Evolutionary conservation across 108 stramenopile genomes (phyloP).

Genomic region (Heterococcus sp.): DNA sequence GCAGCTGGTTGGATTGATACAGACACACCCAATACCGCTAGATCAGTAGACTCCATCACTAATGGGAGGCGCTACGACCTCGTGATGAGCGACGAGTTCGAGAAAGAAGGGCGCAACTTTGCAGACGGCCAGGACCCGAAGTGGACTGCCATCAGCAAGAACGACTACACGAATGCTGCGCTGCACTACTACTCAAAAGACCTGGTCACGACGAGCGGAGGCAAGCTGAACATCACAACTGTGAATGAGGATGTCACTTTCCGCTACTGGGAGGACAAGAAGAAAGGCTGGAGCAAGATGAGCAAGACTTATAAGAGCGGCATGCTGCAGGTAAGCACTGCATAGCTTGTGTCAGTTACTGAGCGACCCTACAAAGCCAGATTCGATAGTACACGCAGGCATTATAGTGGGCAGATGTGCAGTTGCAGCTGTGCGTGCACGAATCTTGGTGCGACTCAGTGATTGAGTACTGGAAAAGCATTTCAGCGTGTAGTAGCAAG

Average conservation of each 20-base stretch:
- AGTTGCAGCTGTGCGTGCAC: too few species aligned
- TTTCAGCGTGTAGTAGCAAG: too few species aligned
- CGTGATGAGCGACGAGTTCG: constrained; percentile 90
- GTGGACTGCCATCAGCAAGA: constrained; percentile 95
- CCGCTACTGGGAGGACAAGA: constrained; percentile 75
- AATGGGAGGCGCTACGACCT: constrained; percentile 49
- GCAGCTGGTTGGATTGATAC: constrained; percentile 84
- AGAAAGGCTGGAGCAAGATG: constrained; percentile 59
- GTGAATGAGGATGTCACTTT: constrained; percentile 72
- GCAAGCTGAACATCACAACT: constrained; percentile 75
- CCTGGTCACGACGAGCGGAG: constrained; percentile 69
- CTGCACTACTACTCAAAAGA: constrained; percentile 80
- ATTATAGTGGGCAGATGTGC: too few species aligned
- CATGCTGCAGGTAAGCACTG: constrained; percentile 69
- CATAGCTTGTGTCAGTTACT: background rate
- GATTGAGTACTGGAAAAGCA: too few species aligned
- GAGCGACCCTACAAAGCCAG: background rate
- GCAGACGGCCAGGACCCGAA: constrained; percentile 84
- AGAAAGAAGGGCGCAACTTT: constrained; percentile 72
- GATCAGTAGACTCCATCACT: constrained; percentile 43
- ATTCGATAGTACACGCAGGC: too few species aligned
- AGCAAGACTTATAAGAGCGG: constrained; percentile 84
- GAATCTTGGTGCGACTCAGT: too few species aligned
- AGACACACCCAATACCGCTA: constrained; percentile 72
- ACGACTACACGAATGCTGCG: constrained; percentile 93